A percentile compares a stretch with the other conserved stretches of the same genome.
These are phyloP conservation scores for Ophiosphaerella herpotricha DNA, from an alignment of 2,329 filamentous ascomycete genomes.

Conservation along the genomic window DNA sequence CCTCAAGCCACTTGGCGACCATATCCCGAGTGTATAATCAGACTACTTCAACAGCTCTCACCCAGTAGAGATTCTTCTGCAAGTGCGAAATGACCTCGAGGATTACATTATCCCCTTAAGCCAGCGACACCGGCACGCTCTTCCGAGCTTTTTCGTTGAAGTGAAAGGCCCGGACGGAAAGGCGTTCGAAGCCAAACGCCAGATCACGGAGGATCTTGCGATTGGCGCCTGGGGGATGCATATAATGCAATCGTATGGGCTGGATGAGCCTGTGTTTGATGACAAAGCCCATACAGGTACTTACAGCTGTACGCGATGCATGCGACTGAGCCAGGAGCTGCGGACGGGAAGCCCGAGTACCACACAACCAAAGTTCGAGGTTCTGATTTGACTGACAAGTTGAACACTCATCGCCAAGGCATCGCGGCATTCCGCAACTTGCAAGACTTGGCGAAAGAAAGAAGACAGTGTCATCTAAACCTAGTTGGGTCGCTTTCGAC, in stretches of 20 bases:
- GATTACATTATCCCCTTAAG: conserved; percentile 43
- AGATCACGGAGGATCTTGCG: conserved; percentile 46
- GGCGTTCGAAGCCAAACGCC: conserved; percentile 15
- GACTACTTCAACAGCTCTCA: conserved; percentile 41
- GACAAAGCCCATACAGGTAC: conserved; percentile 25
- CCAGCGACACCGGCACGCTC: conserved; percentile 33
- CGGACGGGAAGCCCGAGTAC: conserved; percentile 17
- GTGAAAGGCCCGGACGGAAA: conserved; percentile 19
- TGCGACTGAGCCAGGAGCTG: conserved; percentile 15
- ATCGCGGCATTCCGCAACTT: conserved; percentile 22
- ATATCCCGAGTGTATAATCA: conserved; percentile 34
- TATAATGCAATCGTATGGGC: conserved; percentile 11
- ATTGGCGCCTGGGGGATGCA: conserved; percentile 22
- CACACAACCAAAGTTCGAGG: conserved; percentile 18
- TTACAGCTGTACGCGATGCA: conserved; percentile 26
- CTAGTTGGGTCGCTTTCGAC: too few relatives aligned
- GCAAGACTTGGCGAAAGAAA: conserved; percentile 22
- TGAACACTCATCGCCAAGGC: conserved; percentile 17
- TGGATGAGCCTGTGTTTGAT: conserved; percentile 11
- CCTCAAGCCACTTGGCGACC: conserved; percentile 42
- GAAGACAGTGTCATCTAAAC: too few relatives aligned
- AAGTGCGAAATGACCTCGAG: conserved; percentile 17
- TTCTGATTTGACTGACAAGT: conserved; percentile 18
- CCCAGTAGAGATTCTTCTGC: conserved; percentile 17
- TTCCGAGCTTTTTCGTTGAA: conserved; percentile 43